Conservation (phyloP, 1,284 basidiomycete genomes). For the Meripilus lineatus region DNA sequence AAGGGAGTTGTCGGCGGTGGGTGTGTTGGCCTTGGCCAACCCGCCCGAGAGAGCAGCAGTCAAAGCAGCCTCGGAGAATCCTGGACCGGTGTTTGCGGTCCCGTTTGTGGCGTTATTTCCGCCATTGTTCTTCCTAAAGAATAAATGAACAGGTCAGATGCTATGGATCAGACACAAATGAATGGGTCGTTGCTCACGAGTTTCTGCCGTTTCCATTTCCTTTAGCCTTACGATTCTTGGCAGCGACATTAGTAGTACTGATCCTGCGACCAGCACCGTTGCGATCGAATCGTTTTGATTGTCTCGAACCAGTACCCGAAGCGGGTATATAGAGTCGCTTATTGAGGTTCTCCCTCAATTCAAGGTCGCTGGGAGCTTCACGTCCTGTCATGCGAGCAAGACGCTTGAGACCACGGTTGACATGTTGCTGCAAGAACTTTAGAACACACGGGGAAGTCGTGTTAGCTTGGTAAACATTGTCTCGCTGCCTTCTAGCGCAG, state of each 20-base stretch:
- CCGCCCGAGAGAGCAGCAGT: slow-evolving; percentile 33
- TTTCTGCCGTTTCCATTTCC: neutral
- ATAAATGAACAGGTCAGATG: too few relatives aligned
- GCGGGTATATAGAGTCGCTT: slow-evolving; percentile 43
- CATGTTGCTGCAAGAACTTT: slow-evolving; percentile 68
- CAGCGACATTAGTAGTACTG: slow-evolving; percentile 8
- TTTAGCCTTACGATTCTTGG: slow-evolving; percentile 6
- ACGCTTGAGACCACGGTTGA: slow-evolving; percentile 62
- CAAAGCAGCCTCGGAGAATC: slow-evolving; percentile 33
- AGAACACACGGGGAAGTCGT: too few relatives aligned
- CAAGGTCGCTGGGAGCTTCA: slow-evolving; percentile 41
- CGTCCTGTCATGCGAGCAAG: slow-evolving; percentile 67
- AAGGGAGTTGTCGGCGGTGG: slow-evolving; percentile 54
- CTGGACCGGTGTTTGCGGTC: slow-evolving; percentile 17
- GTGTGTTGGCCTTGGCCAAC: slow-evolving; percentile 47
- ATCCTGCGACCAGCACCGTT: slow-evolving; percentile 15
- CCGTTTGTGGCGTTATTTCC: slow-evolving; percentile 3
- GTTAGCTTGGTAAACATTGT: too few relatives aligned
- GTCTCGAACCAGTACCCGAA: slow-evolving; percentile 15
- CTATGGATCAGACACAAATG: neutral
- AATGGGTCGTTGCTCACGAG: neutral
- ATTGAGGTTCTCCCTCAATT: slow-evolving; percentile 46
- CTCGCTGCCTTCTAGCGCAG: too few relatives aligned
- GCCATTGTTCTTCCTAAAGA: neutral
- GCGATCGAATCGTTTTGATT: slow-evolving; percentile 34